A percentile compares a stretch with the other conserved stretches of the same genome.
Evolutionary conservation across 2,329 filamentous ascomycete species (phyloP).

Genomic region (Fusarium sp.): DNA sequence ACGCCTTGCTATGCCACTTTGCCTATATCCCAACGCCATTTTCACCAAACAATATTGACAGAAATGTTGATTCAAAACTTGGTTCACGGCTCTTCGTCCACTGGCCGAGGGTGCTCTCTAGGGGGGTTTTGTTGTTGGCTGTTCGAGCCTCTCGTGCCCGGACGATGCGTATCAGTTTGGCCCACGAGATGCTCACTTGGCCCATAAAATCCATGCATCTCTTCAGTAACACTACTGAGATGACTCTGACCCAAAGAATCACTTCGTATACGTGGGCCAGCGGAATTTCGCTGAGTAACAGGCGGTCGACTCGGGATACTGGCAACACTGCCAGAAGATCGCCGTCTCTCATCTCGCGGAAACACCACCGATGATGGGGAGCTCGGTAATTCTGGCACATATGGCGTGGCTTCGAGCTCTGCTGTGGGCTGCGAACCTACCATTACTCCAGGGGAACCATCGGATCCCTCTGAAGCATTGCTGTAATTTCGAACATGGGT

Average conservation of each 20-base stretch:
- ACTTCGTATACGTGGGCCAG: slow-evolving; percentile 43
- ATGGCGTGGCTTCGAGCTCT: slow-evolving; percentile 54
- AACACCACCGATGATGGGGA: slow-evolving; percentile 41
- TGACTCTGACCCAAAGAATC: slow-evolving; percentile 39
- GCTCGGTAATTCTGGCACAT: slow-evolving; percentile 53
- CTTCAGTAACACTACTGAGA: slow-evolving; percentile 55
- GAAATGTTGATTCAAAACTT: background rate
- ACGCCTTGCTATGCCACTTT: slow-evolving; percentile 28
- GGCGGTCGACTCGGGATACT: slow-evolving; percentile 39
- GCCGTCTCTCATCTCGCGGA: slow-evolving; percentile 42
- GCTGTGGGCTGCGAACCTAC: slow-evolving; percentile 6
- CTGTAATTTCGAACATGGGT: slow-evolving; percentile 56
- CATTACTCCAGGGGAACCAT: slow-evolving; percentile 46
- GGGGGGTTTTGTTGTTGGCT: background rate
- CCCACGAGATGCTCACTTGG: slow-evolving; percentile 54
- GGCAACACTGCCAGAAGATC: slow-evolving; percentile 43
- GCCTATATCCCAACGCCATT: slow-evolving; percentile 6
- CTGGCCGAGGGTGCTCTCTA: background rate
- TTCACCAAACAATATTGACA: background rate
- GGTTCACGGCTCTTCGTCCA: background rate
- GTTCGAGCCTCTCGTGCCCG: slow-evolving; percentile 28
- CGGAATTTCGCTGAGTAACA: slow-evolving; percentile 43
- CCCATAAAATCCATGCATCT: slow-evolving; percentile 62
- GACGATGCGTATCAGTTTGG: slow-evolving; percentile 51
- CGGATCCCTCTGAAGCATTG: slow-evolving; percentile 58